Evolutionary conservation across 2,329 filamentous ascomycete species (phyloP), one percentile per base, ranked within the genome.

Genomic region (Penicillium sp.): DNA sequence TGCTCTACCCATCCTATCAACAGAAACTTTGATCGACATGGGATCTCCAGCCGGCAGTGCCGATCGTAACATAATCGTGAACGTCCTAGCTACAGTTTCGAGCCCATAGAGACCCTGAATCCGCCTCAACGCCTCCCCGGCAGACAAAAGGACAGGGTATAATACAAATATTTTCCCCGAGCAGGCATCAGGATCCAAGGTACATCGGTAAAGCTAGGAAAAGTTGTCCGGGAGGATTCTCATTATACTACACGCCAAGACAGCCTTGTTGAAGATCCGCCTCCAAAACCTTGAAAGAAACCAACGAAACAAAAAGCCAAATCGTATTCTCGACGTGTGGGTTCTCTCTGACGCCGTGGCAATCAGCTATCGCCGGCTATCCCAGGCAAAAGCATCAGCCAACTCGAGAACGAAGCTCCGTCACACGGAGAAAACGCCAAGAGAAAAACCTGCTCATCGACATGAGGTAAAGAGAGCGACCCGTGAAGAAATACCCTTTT

Each of bases 401-500:
- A 67, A 64, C 49, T 56, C 60, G 22, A 49, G 29, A 31, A 33
- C 44, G 27, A 42, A n/a, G n/a, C 47, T 26, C 22, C 33, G 65
- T 66, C 51, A 51, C 42, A 66, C 65, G 56, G 49, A 57, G 29
- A 27, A 44, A 52, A 44, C 50, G 39, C 55, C 56, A 53, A 58
- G 43, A 42, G 19, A 49, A 58, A 56, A 64, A 60, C 27, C 43
- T 56, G 56, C 60, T 59, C 60, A 59, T 27, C 55, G 55, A 59
- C 50, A 62, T 49, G 49, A 59, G 56, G 55, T 60, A 57, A 58
- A 60, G 49, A 61, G 33, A 60, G 37, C 50, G 33, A 11, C 13
- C 46, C 33, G 31, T 49, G 52, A 65, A 61, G 55, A 56, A 48
- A 53, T 55, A 24, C 59, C 60, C 52, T 65, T 66, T 58, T 62